Base-by-base conservation (phyloP, 1,139 yeast species). In the Taphrina confusa region DNA sequence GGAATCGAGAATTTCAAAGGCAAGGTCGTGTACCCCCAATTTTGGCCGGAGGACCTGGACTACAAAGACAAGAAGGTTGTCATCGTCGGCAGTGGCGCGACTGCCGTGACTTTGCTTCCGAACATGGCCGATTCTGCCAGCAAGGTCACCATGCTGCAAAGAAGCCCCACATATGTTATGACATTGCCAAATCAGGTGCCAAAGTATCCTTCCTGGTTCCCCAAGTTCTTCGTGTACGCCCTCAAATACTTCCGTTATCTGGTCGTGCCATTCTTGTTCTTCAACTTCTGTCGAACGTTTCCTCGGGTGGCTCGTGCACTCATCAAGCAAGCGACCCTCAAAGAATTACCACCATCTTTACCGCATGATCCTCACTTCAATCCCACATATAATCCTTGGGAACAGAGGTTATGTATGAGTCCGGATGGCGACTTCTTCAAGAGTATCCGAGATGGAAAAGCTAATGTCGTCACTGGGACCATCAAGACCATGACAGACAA, bases 51-150 rank as follows among this genome's bases (percentile, higher is more conserved):
- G 22, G 79, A 78, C 42, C 73, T 72, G 23, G 71, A 69, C 52
- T 76, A 70, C 66, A 66, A 62, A 16, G 78, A 78, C 49, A 73
- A 76, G 64, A 74, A 72, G 54, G 79, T 76, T 0, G 63, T 77
- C 25, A 79, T 77, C 27, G 71, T 77, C 55, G 80, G 80, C 39
- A 72, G 78, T 33, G 74, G 79, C 63, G 75, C 74, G 64, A 74
- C 78, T 34, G 78, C 77, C 9, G 79, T 77, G 65, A 80, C 77
- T 66, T 75, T 77, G 50, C 73, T 77, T 39, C 78, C 75, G 56
- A 80, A 77, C 67, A 73, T 76, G 61, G 72, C 72, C 63, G 78
- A 76, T 60, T 76, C 76, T 62, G 80, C 78, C 18, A 74, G 73
- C n/a, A 70, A 71, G 9, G 76, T 76, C 2, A 76, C 78, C 1